These are phyloP conservation scores for Pleurotus salmoneostramineus DNA, from an alignment of 768 basidiomycete species.

Conservation along the genomic window DNA sequence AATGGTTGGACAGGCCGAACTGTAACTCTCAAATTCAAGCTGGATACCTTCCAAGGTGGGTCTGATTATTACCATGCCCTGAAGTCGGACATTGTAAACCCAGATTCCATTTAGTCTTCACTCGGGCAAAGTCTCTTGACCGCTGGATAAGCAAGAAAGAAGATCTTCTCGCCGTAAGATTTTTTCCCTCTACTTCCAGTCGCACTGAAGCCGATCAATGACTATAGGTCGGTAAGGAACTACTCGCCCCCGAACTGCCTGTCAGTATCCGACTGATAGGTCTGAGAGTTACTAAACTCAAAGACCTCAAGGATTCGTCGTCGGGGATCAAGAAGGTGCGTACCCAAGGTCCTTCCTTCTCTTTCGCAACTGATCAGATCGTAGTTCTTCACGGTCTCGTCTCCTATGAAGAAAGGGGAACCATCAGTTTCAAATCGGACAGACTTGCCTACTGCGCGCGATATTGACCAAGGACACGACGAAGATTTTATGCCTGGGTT, in stretches of 20 bases:
- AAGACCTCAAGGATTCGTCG: conserved; percentile 59
- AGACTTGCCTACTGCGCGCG: conserved; percentile 13
- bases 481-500: conserved; percentile 49
- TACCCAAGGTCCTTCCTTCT: background rate
- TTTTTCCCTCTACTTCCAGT: background rate
- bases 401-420: conserved; percentile 39
- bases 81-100: background rate
- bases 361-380: background rate
- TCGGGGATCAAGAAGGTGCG: conserved; percentile 74
- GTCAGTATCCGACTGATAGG: conserved; percentile 83
- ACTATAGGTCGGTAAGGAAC: conserved; percentile 69
- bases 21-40: conserved; percentile 89
- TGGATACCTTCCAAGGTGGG: conserved; percentile 81
- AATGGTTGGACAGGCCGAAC: conserved; percentile 85
- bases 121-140: conserved; percentile 77
- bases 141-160: conserved; percentile 77
- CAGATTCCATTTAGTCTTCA: conserved; percentile 48
- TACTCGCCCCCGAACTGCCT: conserved; percentile 78
- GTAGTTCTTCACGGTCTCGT: conserved; percentile 56
- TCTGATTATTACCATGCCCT: background rate
- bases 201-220: background rate
- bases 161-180: conserved; percentile 69
- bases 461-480: conserved; percentile 15
- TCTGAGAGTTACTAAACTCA: conserved; percentile 82
- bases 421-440: conserved; percentile 5